These are phyloP conservation scores for Fusarium sp. DNA, from an alignment of 2,329 filamentous ascomycete genomes.

Conservation along the genomic window DNA sequence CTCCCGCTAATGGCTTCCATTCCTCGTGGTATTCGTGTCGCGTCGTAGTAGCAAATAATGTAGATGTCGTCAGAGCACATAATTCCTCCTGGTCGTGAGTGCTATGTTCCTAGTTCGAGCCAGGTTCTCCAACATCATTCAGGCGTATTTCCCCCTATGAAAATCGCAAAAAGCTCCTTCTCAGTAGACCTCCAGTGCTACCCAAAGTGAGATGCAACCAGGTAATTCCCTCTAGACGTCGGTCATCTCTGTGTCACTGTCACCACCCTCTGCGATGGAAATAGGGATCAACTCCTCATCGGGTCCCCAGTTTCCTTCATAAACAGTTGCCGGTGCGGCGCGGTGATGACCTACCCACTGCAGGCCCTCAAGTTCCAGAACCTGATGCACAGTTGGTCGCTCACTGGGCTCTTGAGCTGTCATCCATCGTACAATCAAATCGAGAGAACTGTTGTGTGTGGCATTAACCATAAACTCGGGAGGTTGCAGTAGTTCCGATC, in stretches of 20 bases:
- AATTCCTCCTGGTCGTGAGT: slow-evolving; percentile 17
- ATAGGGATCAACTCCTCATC: slow-evolving; percentile 61
- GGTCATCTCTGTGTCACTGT: slow-evolving; percentile 67
- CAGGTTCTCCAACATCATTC: slow-evolving; percentile 24
- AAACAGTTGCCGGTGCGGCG: slow-evolving; percentile 90
- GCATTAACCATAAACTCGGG: slow-evolving; percentile 90
- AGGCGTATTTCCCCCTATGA: slow-evolving; percentile 31
- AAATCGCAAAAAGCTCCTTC: slow-evolving; percentile 37
- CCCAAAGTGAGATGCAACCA: slow-evolving; percentile 48
- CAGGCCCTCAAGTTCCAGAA: slow-evolving; percentile 78
- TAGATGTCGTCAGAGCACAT: slow-evolving; percentile 30
- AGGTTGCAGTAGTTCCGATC: slow-evolving; percentile 67
- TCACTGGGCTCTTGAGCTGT: slow-evolving; percentile 77
- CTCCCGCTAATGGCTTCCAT: slow-evolving; percentile 33
- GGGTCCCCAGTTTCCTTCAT: slow-evolving; percentile 95
- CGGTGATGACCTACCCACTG: slow-evolving; percentile 82
- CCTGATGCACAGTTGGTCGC: slow-evolving; percentile 78
- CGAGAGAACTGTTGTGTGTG: slow-evolving; percentile 77
- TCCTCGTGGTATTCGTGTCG: slow-evolving; percentile 45
- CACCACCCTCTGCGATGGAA: slow-evolving; percentile 46
- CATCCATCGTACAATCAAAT: slow-evolving; percentile 88
- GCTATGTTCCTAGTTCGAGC: neutral
- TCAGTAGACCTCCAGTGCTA: slow-evolving; percentile 39
- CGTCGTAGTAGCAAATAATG: slow-evolving; percentile 38
- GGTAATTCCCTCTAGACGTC: slow-evolving; percentile 57